Base-by-base conservation (phyloP, 164 flowering plant genomes). In the Stephania japonica region DNA sequence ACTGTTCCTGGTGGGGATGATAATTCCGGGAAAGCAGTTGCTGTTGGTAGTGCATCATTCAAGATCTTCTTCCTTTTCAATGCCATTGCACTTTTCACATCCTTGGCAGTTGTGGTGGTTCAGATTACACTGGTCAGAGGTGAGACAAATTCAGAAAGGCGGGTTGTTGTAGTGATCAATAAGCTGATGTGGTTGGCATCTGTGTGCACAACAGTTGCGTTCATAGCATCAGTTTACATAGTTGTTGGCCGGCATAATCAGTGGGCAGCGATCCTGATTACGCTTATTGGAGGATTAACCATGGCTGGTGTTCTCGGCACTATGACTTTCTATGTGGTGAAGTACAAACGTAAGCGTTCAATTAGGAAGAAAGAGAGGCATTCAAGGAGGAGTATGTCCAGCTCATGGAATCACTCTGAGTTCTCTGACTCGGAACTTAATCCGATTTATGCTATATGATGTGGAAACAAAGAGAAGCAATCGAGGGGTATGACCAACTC, bases 171-270 rank as follows among this genome's bases (percentile, higher is more conserved):
- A 73, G 88, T 91, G 71, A 91, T 91, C 77, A 91, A 91, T 73
- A 91, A 91, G 81, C 69, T 91, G 72, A 91, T 91, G 96, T 91
- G 96, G 96, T 78, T 91, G 78, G 96, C 96, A 6, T 85, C 96
- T 23, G 90, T 87, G 8, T 88, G 88, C 82, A 91, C 96, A 8
- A 69, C 93, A 0, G 83, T 88, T 23, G 85, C 91, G 0, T 91
- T 89, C 68, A 87, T 89, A 12, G 82, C 96, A 12, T 84, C 96
- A 1, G 82, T 90, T 7, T 90, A 87, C 44, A 90, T 90, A 49
- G 91, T 90, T 24, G 88, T 89, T 25, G 96, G 96, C 7, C 75
- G 86, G 64, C 83, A 50, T 27, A 70, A 79, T 71, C 64, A 43
- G 65, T 89, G 90, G 90, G 91, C 93, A 23, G 93, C 91, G 5